Evolutionary conservation across 345 rosid species (phyloP), one percentile per base, ranked within the genome.

Genomic region (Brassica nigra): DNA sequence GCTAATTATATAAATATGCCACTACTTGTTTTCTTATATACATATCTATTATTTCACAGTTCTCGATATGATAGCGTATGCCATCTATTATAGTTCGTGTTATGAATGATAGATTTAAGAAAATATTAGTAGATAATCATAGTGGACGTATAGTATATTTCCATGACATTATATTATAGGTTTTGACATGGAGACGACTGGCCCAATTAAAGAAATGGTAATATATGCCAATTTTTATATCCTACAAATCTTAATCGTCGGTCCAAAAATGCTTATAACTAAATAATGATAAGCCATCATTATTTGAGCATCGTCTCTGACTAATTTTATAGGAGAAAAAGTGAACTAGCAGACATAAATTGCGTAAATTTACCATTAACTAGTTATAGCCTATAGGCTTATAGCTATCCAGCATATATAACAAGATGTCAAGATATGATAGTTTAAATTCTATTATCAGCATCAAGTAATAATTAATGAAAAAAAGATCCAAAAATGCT

Each of bases 151-250:
- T 42, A 62, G 12, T 66, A 68, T 36, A 33, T 27, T 5, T 66
- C 58, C 36, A 71, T 28, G 59, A 23, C 15, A 61, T 73, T 79
- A 73, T 42, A 61, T 73, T 79, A 73, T 42, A 64, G 44, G 64
- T 76, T 76, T 68, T 58, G 62, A 59, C 18, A 42, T 29, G 3
- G 49, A 76, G 54, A 65, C 36, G 15, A 52, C 16, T 68, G 33
- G 66, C 73, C 58, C 42, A 36, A 63, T 3, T 70, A 34, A 23
- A 54, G 66, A 54, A 64, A 78, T 71, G 66, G 33, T 64, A 27
- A 68, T 63, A 23, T 37, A 71, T 65, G 81, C 71, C 27, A 71
- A 78, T 65, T 12, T 12, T 47, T 78, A 71, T 78, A 55, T 65
- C 73, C 8, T 55, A 34, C 44, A 34, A 70, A 49, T 31, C n/a